Conservation (phyloP, 2,329 filamentous ascomycete genomes). For the Epichloe hybrida region DNA sequence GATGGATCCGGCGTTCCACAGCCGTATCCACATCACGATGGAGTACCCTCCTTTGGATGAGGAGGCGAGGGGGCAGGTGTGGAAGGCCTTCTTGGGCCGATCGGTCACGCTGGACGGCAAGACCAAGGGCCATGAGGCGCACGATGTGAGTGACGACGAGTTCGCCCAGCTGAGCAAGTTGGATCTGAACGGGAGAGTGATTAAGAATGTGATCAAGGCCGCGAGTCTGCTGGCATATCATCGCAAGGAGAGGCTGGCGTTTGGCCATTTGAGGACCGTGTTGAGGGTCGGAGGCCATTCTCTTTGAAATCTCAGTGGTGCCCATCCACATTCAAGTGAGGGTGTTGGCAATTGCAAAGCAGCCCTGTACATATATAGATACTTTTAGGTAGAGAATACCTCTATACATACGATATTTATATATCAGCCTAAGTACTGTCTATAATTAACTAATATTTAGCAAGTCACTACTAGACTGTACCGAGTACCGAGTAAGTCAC, state of each 20-base stretch:
- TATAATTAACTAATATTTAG: no score
- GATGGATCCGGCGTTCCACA: constrained; percentile 34
- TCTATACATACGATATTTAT: no score
- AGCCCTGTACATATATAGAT: not conserved
- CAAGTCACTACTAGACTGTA: no score
- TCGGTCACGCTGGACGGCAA: constrained; percentile 6
- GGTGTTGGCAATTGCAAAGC: not conserved
- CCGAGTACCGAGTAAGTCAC: no score
- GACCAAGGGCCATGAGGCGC: constrained; percentile 14
- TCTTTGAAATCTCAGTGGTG: constrained; percentile 7
- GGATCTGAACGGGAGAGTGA: constrained; percentile 35
- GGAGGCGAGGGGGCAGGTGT: constrained; percentile 23
- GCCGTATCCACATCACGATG: constrained; percentile 33
- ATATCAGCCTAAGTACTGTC: no score
- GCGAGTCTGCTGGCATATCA: constrained; percentile 20
- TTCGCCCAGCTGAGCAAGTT: constrained; percentile 24
- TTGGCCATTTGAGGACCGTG: constrained; percentile 19
- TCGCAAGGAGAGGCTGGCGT: constrained; percentile 15
- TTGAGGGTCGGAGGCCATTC: constrained; percentile 17
- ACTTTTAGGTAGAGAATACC: no score
- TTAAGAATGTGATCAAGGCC: constrained; percentile 34
- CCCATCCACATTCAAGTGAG: no score
- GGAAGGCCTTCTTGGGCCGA: constrained; percentile 25
- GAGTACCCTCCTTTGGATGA: constrained; percentile 30
- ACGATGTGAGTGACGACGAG: constrained; percentile 17